A percentile compares a stretch with the other conserved stretches of the same genome.
phyloP scores from a whole-genome alignment of 139 green algal species.

The Tetraselmis chui region DNA sequence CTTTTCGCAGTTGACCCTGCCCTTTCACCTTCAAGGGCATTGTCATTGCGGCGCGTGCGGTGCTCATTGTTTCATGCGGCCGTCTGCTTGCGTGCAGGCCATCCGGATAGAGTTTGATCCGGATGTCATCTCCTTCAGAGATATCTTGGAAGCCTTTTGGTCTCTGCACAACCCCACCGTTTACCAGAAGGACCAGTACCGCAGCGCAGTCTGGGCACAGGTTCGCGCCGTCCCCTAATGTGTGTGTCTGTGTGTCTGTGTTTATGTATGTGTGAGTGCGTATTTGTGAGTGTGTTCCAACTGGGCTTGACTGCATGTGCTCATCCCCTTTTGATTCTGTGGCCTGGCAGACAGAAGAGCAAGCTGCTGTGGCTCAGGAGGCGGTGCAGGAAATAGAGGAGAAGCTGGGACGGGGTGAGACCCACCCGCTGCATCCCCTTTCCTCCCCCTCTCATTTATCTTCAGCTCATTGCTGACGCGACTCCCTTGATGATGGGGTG shows the following conservation, averaged over 20 bases:
- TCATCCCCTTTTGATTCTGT: too few relatives aligned
- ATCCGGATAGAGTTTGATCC: slow-evolving; percentile 26
- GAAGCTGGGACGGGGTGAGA: not conserved
- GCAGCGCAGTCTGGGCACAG: slow-evolving; percentile 9
- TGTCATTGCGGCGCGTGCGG: not conserved
- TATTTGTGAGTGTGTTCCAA: too few relatives aligned
- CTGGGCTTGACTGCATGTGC: too few relatives aligned
- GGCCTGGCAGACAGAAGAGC: slow-evolving; percentile 7
- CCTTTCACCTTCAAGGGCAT: not conserved
- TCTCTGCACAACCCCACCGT: slow-evolving; percentile 12
- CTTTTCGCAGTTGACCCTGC: too few relatives aligned
- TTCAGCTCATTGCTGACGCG: too few relatives aligned
- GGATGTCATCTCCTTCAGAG: slow-evolving; percentile 9
- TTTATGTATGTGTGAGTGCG: too few relatives aligned
- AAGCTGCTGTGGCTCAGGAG: slow-evolving; percentile 6
- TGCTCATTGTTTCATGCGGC: not conserved
- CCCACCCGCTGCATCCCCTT: not conserved
- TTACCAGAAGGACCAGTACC: slow-evolving; percentile 12
- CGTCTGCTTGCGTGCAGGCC: not conserved
- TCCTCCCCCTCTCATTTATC: not conserved
- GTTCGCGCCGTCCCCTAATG: too few relatives aligned
- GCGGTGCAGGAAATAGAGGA: not conserved
- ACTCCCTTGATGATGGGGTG: not conserved
- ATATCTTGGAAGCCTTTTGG: slow-evolving; percentile 27
- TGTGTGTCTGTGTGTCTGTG: too few relatives aligned